Base-by-base conservation (phyloP, 768 basidiomycete genomes). In the Coprinopsis strossmayeri region DNA sequence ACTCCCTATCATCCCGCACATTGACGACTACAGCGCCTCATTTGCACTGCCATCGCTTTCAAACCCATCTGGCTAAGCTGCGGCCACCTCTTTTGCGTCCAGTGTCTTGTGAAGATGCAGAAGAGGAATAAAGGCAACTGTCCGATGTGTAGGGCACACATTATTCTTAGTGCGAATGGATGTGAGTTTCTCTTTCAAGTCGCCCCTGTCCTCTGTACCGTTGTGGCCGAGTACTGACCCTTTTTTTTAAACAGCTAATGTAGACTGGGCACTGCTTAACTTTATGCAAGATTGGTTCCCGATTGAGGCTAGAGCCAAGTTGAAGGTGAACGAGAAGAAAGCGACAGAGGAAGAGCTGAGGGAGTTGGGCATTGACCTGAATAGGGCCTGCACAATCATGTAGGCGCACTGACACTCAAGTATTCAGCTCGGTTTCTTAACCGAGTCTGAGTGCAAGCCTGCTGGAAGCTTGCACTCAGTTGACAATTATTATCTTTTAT, bases 231-330 rank as follows among this genome's bases (percentile, higher is more conserved):
- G 24, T 23, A 13, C 24, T 3, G 13, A 1, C 3, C 2, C 43
- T 42, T n/a, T 3, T 51, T 25, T 38, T 45, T 20, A 37, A 38
- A 15, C 50, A 90, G 87, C 74, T 2, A 91, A 91, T 57, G 77
- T 91, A 13, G 88, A 91, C 57, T 81, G 79, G 75, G 87, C 81
- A 1, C 61, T 91, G 39, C 69, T 86, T 39, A 87, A 90, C 55
- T 92, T 91, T 57, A 90, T 96, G 84, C 75, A 84, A 50, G 82
- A 87, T 56, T 96, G 91, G 91, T 97, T 97, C 64, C 91, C 94
- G 0, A 60, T 78, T 12, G 94, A 96, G 61, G 73, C 90, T 13
- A 78, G 72, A 50, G 74, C 73, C 57, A 96, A 96, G 62, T 67
- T 80, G 39, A 78, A 74, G 55, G 73, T 78, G 53, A 92, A 93